Evolutionary conservation across 805 yeast species (phyloP), one percentile per base, ranked within the genome.

Genomic region (Starmerella tilneyi): DNA sequence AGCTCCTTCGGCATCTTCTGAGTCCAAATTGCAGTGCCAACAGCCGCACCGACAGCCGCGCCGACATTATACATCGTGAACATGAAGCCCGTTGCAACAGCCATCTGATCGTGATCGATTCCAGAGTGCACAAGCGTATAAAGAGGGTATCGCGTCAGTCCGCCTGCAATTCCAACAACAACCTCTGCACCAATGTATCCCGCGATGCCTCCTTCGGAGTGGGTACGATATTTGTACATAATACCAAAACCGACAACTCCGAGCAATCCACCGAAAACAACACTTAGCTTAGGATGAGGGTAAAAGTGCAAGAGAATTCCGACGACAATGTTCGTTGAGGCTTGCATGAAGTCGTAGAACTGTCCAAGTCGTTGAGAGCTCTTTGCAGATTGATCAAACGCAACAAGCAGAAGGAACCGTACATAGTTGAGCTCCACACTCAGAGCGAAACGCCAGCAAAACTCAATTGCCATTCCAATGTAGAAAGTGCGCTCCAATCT

Each of bases 21-120:
- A 12, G 82, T 74, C 85, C 85, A 81, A 37, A 80, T 68, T 23
- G 84, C 84, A 51, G 84, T 84, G n/a, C 82, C 70, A 23, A 81
- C 70, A 28, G 79, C 62, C 29, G 72, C 62, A 23, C 86, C 86
- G 39, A 79, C 56, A 9, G 83, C 81, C 11, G 75, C 62, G 9
- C 88, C 88, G 44, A 80, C 68, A 53, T 75, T 71, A 60, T 77
- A 79, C 23, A 72, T 59, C 2, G 84, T 68, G 56, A 75, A 66
- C 63, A 73, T 74, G 39, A 78, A 60, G 1, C 83, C 70, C 36
- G 78, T 71, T 24, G 75, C 70, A 37, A 74, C 70, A 12, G 83
- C 83, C 78, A 79, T 74, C 62, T 74, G 71, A 57, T 75, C 78
- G 61, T 79, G 86, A 51, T 67, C 72, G 32, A 75, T 69, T 44